Conservation (phyloP, 768 basidiomycete genomes). For the Mrakia blollopis region DNA sequence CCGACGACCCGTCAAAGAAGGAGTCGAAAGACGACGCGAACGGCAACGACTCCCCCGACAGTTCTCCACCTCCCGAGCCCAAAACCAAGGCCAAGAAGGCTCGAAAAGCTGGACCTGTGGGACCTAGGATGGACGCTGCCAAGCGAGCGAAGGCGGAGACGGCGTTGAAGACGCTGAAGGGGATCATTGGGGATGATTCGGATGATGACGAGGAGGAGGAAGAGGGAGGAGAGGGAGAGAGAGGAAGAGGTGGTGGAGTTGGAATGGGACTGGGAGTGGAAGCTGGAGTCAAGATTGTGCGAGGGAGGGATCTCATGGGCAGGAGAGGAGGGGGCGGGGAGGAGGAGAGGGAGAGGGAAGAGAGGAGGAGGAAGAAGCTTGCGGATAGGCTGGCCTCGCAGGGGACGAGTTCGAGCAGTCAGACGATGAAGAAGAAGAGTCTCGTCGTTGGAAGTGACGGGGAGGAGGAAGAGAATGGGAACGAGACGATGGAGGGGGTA, state of each 20-base stretch:
- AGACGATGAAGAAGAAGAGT: not conserved
- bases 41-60: not conserved
- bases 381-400: too few species aligned
- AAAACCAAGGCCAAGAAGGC: not conserved
- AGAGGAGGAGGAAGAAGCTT: not conserved
- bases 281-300: not conserved
- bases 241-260: not conserved
- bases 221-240: not conserved
- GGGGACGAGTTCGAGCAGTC: not conserved
- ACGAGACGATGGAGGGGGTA: not conserved
- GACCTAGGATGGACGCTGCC: not conserved
- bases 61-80: not conserved
- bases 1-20: not conserved
- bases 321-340: not conserved
- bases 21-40: not conserved
- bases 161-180: slow-evolving; percentile 10
- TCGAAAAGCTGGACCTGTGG: slow-evolving; percentile 1
- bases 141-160: slow-evolving; percentile 4
- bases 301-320: not conserved
- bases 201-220: not conserved
- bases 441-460: not conserved
- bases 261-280: slow-evolving; percentile 1
- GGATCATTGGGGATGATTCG: not conserved
- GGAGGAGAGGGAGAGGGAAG: not conserved
- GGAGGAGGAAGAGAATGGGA: not conserved